Evolutionary conservation across 495 filamentous ascomycete genomes (phyloP).

Genomic region (Podospora pseudopauciseta): DNA sequence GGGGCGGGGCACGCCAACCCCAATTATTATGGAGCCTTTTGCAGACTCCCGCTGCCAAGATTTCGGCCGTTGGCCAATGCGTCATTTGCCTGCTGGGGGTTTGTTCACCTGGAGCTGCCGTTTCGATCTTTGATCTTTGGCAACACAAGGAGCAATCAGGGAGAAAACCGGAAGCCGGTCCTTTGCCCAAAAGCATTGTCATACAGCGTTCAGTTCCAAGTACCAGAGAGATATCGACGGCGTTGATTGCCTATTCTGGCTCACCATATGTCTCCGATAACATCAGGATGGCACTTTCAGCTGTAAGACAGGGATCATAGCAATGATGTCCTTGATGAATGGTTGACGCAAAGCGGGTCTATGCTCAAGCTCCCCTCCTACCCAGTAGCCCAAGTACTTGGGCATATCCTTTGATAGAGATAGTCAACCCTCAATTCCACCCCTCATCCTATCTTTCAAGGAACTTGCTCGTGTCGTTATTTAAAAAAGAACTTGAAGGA

Average conservation of each 20-base stretch:
- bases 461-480: too few relatives aligned
- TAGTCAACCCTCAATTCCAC: background rate
- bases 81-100: background rate
- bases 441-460: background rate
- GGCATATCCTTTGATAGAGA: background rate
- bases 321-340: background rate
- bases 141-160: background rate
- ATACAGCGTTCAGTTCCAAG: background rate
- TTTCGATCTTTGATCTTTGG: background rate
- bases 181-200: background rate
- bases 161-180: background rate
- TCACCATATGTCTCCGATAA: background rate
- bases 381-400: background rate
- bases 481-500: background rate
- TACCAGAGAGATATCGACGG: constrained; percentile 1
- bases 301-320: background rate
- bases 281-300: background rate
- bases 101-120: background rate
- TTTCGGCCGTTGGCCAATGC: constrained; percentile 1
- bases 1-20: constrained; percentile 16
- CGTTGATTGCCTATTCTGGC: constrained; percentile 17
- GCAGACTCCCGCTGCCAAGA: background rate
- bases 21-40: background rate
- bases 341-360: background rate
- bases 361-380: background rate